phyloP scores from a whole-genome alignment of 2,329 filamentous ascomycete species.

The Beauveria asiatica region DNA sequence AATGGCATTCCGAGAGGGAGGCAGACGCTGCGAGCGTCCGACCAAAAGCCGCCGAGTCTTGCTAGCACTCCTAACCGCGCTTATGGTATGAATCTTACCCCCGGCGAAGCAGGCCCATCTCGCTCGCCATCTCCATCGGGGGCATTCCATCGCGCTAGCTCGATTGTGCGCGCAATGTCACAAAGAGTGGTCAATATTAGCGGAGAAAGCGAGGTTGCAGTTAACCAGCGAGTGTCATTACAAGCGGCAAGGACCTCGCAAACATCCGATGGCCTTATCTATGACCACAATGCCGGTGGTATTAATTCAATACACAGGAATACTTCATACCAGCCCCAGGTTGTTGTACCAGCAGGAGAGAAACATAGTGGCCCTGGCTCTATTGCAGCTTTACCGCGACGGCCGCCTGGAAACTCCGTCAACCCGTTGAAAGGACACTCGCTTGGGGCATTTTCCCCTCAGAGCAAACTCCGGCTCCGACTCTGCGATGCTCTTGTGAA shows the following conservation, averaged over 20 bases:
- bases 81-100: conserved; percentile 48
- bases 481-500: conserved; percentile 82
- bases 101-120: conserved; percentile 45
- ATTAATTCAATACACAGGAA: conserved; percentile 32
- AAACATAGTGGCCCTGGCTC: conserved; percentile 28
- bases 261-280: conserved; percentile 33
- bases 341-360: conserved; percentile 35
- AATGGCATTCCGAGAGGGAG: conserved; percentile 44
- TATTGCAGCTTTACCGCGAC: conserved; percentile 13
- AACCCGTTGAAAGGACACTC: conserved; percentile 86
- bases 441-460: conserved; percentile 72
- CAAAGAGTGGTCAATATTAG: conserved; percentile 96
- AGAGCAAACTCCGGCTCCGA: conserved; percentile 63
- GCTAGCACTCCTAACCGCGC: conserved; percentile 43
- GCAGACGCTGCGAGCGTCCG: conserved; percentile 45
- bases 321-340: conserved; percentile 44
- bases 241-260: conserved; percentile 35
- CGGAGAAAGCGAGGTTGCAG: conserved; percentile 70
- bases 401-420: conserved; percentile 14
- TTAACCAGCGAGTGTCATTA: conserved; percentile 62
- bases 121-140: conserved; percentile 55
- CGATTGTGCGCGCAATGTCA: conserved; percentile 79
- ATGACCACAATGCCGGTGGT: conserved; percentile 15
- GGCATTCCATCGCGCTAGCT: conserved; percentile 60
- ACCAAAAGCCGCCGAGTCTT: conserved; percentile 50